Evolutionary conservation across 306 rosid genomes (phyloP).

Genomic region (Prunus mira): DNA sequence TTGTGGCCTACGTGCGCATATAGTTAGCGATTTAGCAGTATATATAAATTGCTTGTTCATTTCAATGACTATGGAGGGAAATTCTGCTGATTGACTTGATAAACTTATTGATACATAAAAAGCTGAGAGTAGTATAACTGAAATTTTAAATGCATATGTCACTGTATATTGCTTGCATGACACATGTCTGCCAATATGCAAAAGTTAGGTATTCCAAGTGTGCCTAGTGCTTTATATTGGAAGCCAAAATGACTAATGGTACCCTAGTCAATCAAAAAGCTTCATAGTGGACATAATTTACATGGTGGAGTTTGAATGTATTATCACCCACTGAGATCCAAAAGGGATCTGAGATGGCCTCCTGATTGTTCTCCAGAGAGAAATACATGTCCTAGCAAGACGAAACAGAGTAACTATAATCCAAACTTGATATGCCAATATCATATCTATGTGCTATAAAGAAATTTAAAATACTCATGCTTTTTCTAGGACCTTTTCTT

Average conservation of each 20-base stretch:
- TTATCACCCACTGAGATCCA: conserved; percentile 21
- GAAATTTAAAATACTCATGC: neutral
- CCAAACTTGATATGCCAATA: conserved; percentile 14
- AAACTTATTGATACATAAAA: neutral
- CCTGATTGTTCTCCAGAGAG: neutral
- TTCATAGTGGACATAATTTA: conserved; percentile 19
- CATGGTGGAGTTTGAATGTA: conserved; percentile 23
- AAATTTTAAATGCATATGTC: neutral
- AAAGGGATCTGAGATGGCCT: neutral
- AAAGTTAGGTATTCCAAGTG: neutral
- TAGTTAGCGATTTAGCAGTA: neutral
- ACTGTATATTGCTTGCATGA: neutral
- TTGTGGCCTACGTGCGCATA: neutral
- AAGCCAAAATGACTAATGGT: conserved; percentile 7
- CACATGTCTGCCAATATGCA: neutral
- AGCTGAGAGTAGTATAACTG: neutral
- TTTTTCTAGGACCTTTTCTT: neutral
- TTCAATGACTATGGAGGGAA: neutral
- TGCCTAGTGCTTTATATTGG: neutral
- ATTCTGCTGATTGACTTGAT: neutral
- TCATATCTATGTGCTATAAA: neutral
- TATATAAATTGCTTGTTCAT: neutral
- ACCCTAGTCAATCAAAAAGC: conserved; percentile 3
- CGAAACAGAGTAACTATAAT: neutral
- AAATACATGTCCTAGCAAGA: neutral